Conservation (phyloP, 148 eudicot genomes). For the Tetragonia tetragonoides region DNA sequence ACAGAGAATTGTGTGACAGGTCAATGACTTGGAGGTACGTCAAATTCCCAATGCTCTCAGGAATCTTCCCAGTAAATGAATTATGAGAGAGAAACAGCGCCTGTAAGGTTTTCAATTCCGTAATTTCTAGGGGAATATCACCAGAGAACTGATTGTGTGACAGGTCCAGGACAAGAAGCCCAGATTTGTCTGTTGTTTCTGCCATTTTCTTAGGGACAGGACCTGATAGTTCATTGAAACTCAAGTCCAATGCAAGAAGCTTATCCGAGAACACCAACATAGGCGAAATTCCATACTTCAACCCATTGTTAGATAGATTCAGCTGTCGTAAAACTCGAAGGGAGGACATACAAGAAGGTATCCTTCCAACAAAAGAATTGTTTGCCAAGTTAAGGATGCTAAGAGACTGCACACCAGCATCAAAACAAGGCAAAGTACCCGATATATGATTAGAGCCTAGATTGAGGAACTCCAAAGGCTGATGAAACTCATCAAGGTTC, state of each 20-base stretch:
- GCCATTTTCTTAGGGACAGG: constrained; percentile 61
- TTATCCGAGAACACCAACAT: constrained; percentile 65
- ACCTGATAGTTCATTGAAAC: constrained; percentile 70
- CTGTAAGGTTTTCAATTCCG: constrained; percentile 76
- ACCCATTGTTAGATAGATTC: constrained; percentile 64
- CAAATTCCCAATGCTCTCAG: constrained; percentile 78
- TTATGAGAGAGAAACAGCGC: constrained; percentile 82
- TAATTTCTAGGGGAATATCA: constrained; percentile 56
- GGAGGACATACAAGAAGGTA: constrained; percentile 78
- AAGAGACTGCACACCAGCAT: constrained; percentile 52
- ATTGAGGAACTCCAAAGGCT: constrained; percentile 60
- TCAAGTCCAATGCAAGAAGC: constrained; percentile 71
- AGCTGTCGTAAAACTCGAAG: constrained; percentile 61
- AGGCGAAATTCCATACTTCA: constrained; percentile 75
- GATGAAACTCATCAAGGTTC: constrained; percentile 56
- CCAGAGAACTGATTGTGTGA: constrained; percentile 86
- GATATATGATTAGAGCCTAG: constrained; percentile 60
- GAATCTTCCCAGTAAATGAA: constrained; percentile 67
- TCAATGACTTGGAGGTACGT: constrained; percentile 96
- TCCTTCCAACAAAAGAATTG: constrained; percentile 73
- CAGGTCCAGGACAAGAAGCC: constrained; percentile 74
- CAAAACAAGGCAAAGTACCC: constrained; percentile 81
- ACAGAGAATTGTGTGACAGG: constrained; percentile 68
- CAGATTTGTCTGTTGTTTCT: constrained; percentile 58
- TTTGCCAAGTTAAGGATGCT: constrained; percentile 64